Base-by-base conservation (phyloP, 805 yeast species). In the Kluyveromyces nonfermentans region DNA sequence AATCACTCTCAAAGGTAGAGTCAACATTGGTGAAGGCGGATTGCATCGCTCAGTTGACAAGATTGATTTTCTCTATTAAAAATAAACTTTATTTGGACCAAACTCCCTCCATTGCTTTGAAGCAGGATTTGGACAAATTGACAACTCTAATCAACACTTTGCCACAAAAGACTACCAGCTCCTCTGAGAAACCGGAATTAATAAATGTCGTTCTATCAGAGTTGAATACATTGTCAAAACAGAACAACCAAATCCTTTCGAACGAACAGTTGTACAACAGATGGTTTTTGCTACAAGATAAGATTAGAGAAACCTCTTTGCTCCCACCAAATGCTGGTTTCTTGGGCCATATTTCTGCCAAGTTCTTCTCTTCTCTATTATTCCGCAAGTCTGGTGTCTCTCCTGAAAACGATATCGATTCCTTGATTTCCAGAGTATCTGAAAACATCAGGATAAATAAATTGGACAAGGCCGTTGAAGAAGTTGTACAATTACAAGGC, bases 261-360 rank as follows among this genome's bases (percentile, higher is more conserved):
- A 79, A 76, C 50, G 75, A 87, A 21, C 96, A 88, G 66, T 71
- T 88, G 37, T 73, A 82, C 48, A 72, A 84, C 34, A 79, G 95
- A 56, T 86, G 95, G 85, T 77, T 79, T 50, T 68, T 80, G 43
- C 72, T 93, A 47, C 80, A 75, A 18, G 93, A 94, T 14, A 95
- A 90, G 67, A 77, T 93, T 59, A 81, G 95, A 64, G 78, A 87
- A 25, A 89, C 94, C 7, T 80, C 96, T 4, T 69, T 93, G 54
- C 75, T 89, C 49, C 97, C 97, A 44, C 95, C 94, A 54, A 85
- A 90, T 58, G 95, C 98, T 20, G 98, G 98, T 58, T 75, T 93
- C 43, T 75, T 90, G 54, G 97, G 96, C 25, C 96, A 93, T 64
- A 63, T 88, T 35, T 75, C 94, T 6, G 89, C 97, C 15, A 71